A percentile compares a stretch with the other conserved stretches of the same genome.
These are phyloP conservation scores for Eurotiales sp. DNA, from an alignment of 2,329 filamentous ascomycete genomes.

Conservation along the genomic window DNA sequence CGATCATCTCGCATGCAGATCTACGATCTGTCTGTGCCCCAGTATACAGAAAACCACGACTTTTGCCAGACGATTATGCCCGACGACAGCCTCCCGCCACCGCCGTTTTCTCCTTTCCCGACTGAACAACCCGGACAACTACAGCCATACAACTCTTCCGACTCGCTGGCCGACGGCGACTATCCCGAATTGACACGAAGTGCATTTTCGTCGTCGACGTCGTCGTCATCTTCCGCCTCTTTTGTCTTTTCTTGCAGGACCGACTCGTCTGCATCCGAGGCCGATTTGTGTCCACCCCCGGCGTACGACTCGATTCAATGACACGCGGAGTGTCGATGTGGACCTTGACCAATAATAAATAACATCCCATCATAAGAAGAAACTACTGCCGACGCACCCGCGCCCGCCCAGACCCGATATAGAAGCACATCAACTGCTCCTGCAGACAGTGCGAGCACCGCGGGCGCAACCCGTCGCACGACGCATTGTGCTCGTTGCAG, in stretches of 20 bases:
- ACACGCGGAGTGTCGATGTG: too few relatives aligned
- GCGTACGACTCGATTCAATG: conserved; percentile 7
- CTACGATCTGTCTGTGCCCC: conserved; percentile 7
- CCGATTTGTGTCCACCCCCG: conserved; percentile 4
- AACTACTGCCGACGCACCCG: neutral
- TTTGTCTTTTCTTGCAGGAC: neutral
- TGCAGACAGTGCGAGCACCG: conserved; percentile 13
- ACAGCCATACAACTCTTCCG: too few relatives aligned
- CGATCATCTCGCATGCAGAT: conserved; percentile 8
- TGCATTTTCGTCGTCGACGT: neutral
- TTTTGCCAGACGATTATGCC: neutral
- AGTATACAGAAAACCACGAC: conserved; percentile 1
- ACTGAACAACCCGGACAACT: too few relatives aligned
- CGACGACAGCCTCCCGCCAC: neutral
- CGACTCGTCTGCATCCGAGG: neutral
- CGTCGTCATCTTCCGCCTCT: neutral
- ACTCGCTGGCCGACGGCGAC: neutral
- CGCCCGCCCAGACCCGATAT: conserved; percentile 5
- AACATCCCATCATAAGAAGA: neutral
- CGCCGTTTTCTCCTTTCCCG: neutral
- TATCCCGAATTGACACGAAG: neutral
- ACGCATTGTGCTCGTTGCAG: conserved; percentile 8
- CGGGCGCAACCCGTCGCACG: conserved; percentile 9
- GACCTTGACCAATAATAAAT: too few relatives aligned
- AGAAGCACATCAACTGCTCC: conserved; percentile 15